Evolutionary conservation across 1,284 basidiomycete species (phyloP).

Genomic region (Boletus chippewaensis): DNA sequence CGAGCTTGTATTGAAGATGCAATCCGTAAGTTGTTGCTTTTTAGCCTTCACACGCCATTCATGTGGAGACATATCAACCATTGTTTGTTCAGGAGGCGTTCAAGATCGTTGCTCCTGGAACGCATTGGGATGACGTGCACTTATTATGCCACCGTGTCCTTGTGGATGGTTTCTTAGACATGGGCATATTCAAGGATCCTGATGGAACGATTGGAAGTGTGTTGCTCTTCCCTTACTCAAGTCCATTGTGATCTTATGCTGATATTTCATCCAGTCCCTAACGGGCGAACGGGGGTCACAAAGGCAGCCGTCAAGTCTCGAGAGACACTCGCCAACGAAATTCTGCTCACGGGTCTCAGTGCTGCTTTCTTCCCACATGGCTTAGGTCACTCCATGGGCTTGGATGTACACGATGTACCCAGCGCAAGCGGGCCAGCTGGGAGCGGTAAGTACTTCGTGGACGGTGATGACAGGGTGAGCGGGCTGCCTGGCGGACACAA

Average conservation of each 20-base stretch:
- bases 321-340: conserved; percentile 29
- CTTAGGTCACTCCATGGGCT: conserved; percentile 79
- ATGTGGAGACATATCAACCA: not conserved
- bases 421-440: conserved; percentile 59
- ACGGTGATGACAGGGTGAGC: not conserved
- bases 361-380: conserved; percentile 90
- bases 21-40: conserved; percentile 40
- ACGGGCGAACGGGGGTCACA: conserved; percentile 3
- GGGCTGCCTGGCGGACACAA: conserved; percentile 35
- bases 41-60: not conserved
- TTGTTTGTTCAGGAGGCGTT: conserved; percentile 51
- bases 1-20: conserved; percentile 83
- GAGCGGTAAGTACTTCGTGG: conserved; percentile 37
- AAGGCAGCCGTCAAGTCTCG: conserved; percentile 14
- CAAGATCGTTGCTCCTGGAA: conserved; percentile 57
- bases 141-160: conserved; percentile 74
- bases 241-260: not conserved
- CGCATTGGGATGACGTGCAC: conserved; percentile 85
- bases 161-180: conserved; percentile 69
- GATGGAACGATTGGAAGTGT: conserved; percentile 11
- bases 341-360: conserved; percentile 70
- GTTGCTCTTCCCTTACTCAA: not conserved
- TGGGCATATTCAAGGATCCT: conserved; percentile 76
- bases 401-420: conserved; percentile 86
- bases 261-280: conserved; percentile 2